Base-by-base conservation (phyloP, 2,329 filamentous ascomycete genomes). In the Ophiostoma perfectum region DNA sequence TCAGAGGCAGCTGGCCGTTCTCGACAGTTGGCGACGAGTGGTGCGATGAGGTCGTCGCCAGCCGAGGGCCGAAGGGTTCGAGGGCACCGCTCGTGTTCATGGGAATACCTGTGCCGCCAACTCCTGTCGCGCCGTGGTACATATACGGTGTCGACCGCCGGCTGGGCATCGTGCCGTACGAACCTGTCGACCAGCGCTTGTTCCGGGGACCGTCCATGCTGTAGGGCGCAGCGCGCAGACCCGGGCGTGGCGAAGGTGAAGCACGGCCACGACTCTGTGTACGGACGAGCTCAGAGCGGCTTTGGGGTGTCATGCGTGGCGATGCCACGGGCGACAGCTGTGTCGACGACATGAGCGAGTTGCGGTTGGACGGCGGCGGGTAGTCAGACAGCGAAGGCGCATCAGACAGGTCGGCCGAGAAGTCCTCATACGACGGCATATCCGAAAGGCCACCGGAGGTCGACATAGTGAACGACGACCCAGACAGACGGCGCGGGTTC, bases 131-230 rank as follows among this genome's bases (percentile, higher is more conserved):
- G 70, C 85, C 83, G 71, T 89, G 84, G 76, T 88, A 88, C 60
- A 88, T 81, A 72, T 88, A 86, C 2, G 88, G 83, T 44, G 86
- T 82, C 39, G 84, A 82, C 44, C 87, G 81, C 68, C 84, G n/a
- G n/a, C n/a, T 85, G 38, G 81, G 81, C 27, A 81, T 77, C 1
- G 86, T 84, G 27, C 84, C 87, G 70, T 89, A 91, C 3, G 88
- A 91, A 14, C 89, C 90, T 3, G 90, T 92, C 27, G 90, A 92
- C 90, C 90, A 93, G 72, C 90, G 83, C 81, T 92, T 92, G 75
- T 83, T 87, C 71, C 88, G 84, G 63, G 81, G 82, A 66, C 82
- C 84, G 63, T 92, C 89, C 66, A 91, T 82, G 66, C 81, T 88
- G 78, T 92, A 92, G 0, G 90, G 90, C 18, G 87, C 88, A 55